Percentiles rank a stretch among this genome's conserved stretches.
phyloP scores from a whole-genome alignment of 192 early-diverging fungal species.

The Powellomyces hirtus region DNA sequence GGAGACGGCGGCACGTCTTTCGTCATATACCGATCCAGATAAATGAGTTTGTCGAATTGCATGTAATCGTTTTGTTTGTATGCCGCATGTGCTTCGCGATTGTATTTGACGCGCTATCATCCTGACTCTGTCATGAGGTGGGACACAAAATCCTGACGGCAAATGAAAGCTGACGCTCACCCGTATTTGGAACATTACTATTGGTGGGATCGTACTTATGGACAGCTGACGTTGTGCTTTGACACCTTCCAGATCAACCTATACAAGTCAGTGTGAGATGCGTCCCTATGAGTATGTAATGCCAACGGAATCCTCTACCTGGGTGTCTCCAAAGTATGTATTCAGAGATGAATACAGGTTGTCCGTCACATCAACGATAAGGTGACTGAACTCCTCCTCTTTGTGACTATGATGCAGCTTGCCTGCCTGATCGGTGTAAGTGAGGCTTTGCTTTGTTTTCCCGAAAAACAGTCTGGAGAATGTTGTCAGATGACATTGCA shows the following conservation, averaged over 20 bases:
- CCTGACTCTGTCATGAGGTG: background rate
- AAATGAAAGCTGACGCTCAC: no score
- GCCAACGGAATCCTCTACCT: constrained; percentile 14
- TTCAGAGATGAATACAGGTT: constrained; percentile 34
- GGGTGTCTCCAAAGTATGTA: constrained; percentile 21
- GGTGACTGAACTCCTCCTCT: constrained; percentile 35
- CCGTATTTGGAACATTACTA: constrained; percentile 34
- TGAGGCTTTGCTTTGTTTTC: constrained; percentile 29
- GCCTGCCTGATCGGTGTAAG: constrained; percentile 12
- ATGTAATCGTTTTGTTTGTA: constrained; percentile 36
- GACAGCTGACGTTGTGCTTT: constrained; percentile 5
- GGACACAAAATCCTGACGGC: no score
- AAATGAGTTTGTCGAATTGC: constrained; percentile 24
- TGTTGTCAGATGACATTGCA: background rate
- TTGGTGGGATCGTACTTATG: constrained; percentile 24
- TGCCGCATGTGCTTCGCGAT: constrained; percentile 11
- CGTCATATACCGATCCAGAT: constrained; percentile 30
- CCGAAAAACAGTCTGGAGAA: constrained; percentile 37
- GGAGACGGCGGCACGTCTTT: no score
- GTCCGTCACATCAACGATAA: constrained; percentile 32
- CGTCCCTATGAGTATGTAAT: background rate
- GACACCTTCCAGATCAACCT: constrained; percentile 33
- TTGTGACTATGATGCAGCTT: constrained; percentile 17
- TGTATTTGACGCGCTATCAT: constrained; percentile 35
- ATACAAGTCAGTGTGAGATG: no score